phyloP scores from a whole-genome alignment of 2,329 filamentous ascomycete genomes.

The Sporothrix brasiliensis region DNA sequence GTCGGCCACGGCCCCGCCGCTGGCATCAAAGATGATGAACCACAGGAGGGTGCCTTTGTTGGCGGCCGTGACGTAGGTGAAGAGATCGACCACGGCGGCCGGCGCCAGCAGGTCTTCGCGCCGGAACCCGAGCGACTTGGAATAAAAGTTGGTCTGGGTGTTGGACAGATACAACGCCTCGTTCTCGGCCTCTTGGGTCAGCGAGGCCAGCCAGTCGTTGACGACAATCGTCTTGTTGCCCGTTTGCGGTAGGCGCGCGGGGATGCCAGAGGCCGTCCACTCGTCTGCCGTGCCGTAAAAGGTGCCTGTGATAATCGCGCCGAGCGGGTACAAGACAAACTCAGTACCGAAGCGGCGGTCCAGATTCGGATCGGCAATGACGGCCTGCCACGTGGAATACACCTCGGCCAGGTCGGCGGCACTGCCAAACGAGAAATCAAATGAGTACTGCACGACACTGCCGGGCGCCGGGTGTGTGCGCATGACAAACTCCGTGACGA shows the following conservation, averaged over 20 bases:
- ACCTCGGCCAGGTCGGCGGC: conserved; percentile 52
- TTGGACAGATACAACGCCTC: conserved; percentile 53
- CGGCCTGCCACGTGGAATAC: conserved; percentile 61
- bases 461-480: conserved; percentile 60
- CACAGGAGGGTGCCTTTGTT: conserved; percentile 58
- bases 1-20: conserved; percentile 63
- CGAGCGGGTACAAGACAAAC: conserved; percentile 58
- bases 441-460: conserved; percentile 62
- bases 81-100: conserved; percentile 52
- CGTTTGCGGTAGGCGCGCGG: conserved; percentile 50
- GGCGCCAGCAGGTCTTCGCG: conserved; percentile 51
- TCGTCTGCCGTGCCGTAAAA: conserved; percentile 64
- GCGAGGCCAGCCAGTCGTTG: conserved; percentile 64
- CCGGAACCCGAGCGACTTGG: conserved; percentile 60
- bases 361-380: conserved; percentile 57
- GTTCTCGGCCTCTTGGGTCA: conserved; percentile 56
- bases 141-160: conserved; percentile 56
- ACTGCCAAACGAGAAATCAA: conserved; percentile 54
- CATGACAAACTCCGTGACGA: conserved; percentile 61
- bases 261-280: conserved; percentile 56
- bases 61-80: conserved; percentile 56
- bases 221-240: conserved; percentile 51
- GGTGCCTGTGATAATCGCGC: conserved; percentile 60
- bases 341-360: conserved; percentile 62
- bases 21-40: conserved; percentile 65